These are phyloP conservation scores for Eutrema heterophyllum DNA, from an alignment of 345 rosid genomes.

Conservation along the genomic window DNA sequence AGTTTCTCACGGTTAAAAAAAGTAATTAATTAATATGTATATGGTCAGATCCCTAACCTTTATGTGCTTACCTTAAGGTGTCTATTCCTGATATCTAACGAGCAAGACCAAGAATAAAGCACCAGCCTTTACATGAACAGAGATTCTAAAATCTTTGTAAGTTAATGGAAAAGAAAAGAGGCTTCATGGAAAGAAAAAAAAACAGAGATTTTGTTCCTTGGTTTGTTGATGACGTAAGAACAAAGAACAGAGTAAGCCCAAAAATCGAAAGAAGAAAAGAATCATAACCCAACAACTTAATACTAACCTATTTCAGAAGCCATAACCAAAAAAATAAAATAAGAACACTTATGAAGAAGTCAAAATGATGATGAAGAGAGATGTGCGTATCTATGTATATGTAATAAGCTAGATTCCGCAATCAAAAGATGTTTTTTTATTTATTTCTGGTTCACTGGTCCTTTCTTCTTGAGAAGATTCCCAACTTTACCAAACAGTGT, in stretches of 20 bases:
- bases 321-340: not conserved
- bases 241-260: not conserved
- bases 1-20: too few species aligned
- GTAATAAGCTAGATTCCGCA: not conserved
- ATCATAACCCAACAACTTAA: slow-evolving; percentile 15
- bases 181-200: too few species aligned
- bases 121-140: not conserved
- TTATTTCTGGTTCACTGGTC: slow-evolving; percentile 25
- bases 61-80: not conserved
- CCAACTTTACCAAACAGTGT: slow-evolving; percentile 88
- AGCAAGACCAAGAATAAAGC: too few species aligned
- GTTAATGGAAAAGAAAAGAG: too few species aligned
- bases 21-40: too few species aligned
- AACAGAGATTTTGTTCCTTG: slow-evolving; percentile 3
- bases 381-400: not conserved
- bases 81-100: not conserved
- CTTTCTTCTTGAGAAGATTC: slow-evolving; percentile 88
- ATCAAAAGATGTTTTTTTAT: slow-evolving; percentile 1
- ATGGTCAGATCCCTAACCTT: too few species aligned
- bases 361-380: not conserved
- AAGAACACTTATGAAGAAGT: slow-evolving; percentile 5
- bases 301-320: slow-evolving; percentile 6
- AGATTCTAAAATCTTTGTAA: too few species aligned
- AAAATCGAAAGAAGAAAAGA: slow-evolving; percentile 21
- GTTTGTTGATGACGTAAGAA: not conserved